A percentile compares a stretch with the other conserved stretches of the same genome.
phyloP scores from a whole-genome alignment of 1,284 basidiomycete species.

The Moniliella sp. region DNA sequence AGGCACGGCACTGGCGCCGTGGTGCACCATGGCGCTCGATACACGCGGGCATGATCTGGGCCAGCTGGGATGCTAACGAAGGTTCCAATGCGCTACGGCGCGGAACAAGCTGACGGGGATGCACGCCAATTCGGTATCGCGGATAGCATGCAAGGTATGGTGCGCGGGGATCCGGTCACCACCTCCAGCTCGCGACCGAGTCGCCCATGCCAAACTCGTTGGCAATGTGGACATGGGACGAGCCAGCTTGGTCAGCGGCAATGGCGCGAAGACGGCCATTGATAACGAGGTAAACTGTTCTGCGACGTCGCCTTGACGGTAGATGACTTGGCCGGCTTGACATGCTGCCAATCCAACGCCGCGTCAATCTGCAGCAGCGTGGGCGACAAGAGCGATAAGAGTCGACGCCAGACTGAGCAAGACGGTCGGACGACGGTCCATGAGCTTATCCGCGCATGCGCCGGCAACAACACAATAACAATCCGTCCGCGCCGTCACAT shows the following conservation, averaged over 20 bases:
- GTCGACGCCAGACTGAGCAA: constrained; percentile 86
- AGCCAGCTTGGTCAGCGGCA: constrained; percentile 44
- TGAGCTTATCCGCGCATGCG: constrained; percentile 61
- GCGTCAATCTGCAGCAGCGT: constrained; percentile 89
- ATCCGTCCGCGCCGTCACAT: constrained; percentile 88
- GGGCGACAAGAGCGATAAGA: constrained; percentile 79
- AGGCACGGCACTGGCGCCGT: neutral
- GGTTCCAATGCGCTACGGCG: constrained; percentile 64
- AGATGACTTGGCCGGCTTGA: constrained; percentile 70
- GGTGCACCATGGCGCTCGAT: constrained; percentile 50
- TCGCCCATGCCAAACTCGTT: constrained; percentile 80
- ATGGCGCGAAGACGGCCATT: constrained; percentile 75
- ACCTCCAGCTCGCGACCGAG: constrained; percentile 65
- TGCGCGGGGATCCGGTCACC: constrained; percentile 68
- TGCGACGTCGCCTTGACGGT: constrained; percentile 66
- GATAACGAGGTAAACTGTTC: constrained; percentile 89
- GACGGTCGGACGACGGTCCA: constrained; percentile 84
- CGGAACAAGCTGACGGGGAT: constrained; percentile 97
- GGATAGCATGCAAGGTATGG: constrained; percentile 89
- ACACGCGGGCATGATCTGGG: constrained; percentile 75
- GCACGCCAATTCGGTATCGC: constrained; percentile 86
- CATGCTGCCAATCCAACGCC: constrained; percentile 92
- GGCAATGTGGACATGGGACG: constrained; percentile 49
- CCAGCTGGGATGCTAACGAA: constrained; percentile 79
- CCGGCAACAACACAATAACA: constrained; percentile 93